Evolutionary conservation across 2,329 filamentous ascomycete species (phyloP), one percentile per base, ranked within the genome.

Genomic region (Purpureocillium takamizusanense): DNA sequence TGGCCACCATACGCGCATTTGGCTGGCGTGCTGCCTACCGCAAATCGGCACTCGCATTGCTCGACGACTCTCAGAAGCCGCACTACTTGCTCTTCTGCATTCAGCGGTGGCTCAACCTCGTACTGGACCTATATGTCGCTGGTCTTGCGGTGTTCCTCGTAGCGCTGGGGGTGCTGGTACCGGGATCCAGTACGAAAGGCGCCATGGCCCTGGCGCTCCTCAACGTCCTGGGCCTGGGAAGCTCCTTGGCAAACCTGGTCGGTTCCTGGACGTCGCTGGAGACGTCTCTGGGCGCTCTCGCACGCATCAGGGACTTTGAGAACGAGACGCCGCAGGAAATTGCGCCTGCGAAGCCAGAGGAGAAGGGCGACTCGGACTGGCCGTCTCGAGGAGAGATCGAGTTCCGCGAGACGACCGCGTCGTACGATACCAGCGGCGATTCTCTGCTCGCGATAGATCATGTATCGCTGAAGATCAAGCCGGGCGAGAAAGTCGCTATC

Each of bases 101-200:
- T 13, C 72, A 76, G 46, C 57, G 65, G 18, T 76, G 72, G 72
- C 56, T 75, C 0, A 64, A 54, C 0, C 51, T 75, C 2, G 65
- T 68, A 1, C 48, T 76, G 4, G 67, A 72, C 41, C 50, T 72
- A 18, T 51, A 71, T 2, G 48, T 55, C 14, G 46, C 45, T 7
- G 38, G 38, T 1, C 34, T 46, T 1, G 49, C 49, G 1, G 40
- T 53, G 8, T 25, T 48, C 1, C 45, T 55, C 7, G 45, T 51
- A 0, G 55, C 61, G 5, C 51, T 74, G 4, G 61, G 66, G 1
- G 63, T 68, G 2, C 28, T 42, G 1, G 37, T 48, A 1, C 37
- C 37, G 7, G 32, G 36, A 6, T 44, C 48, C 7, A 48, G 42
- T 11, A 41, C 51, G 4, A 25, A 25, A 10, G 46, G 46, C 7